Base-by-base conservation (phyloP, 345 rosid genomes). In the Sisymbrium altissimum region DNA sequence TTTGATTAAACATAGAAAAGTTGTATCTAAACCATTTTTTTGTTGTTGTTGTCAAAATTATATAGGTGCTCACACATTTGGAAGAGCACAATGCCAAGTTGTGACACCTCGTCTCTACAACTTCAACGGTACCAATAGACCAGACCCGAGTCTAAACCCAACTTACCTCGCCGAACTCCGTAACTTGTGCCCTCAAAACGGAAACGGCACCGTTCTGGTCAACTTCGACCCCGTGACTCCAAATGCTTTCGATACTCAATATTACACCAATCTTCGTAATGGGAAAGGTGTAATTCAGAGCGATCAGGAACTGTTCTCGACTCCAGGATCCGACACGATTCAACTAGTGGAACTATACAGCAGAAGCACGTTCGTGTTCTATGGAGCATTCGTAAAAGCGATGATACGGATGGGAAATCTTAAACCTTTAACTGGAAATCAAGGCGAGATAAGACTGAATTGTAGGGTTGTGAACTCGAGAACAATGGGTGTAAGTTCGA, bases 1-100 rank as follows among this genome's bases (percentile, higher is more conserved):
- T 55, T 29, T 56, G 41, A 9, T 32, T 55, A 55, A 2, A 33
- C 23, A 9, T 33, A 30, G 2, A 35, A 15, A 12, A 15, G 17
- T n/a, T 33, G 5, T 57, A 17, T 33, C 41, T 57, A 35, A 17
- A 3, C 9, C 25, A 23, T 23, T 23, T 9, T 9, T 17, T n/a
- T n/a, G n/a, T n/a, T n/a, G n/a, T 9, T 40, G 4, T 63, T 21
- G 33, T 67, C 38, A 25, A 50, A 75, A 53, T 54, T 73, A 14
- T 69, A 9, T 68, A 89, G 91, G 91, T 62, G 95, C 77, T 9
- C 91, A 89, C 75, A 89, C 95, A 17, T 85, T 86, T 76, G 95
- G 95, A 18, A 68, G 85, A 68, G 87, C 89, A 15, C 82, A 66
- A 53, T 89, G 91, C 30, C 19, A 29, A 10, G 71, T 75, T 3